These are phyloP conservation scores for Asterochloris erici DNA, from an alignment of 139 green algal genomes.

Conservation along the genomic window DNA sequence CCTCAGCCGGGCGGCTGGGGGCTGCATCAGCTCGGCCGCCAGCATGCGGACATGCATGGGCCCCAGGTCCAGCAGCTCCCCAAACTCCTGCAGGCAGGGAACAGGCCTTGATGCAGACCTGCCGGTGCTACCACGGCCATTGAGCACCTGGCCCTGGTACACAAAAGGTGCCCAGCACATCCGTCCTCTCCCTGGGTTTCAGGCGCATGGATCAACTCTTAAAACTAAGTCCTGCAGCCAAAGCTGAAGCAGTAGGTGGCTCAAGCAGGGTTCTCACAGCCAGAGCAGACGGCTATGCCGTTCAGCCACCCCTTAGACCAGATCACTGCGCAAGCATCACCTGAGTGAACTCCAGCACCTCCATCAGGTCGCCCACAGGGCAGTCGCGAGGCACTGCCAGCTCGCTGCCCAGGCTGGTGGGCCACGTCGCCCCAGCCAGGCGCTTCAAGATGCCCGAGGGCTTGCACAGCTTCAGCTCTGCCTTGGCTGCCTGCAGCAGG, in stretches of 20 bases:
- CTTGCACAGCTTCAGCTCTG: slow-evolving; percentile 16
- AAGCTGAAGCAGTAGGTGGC: no score
- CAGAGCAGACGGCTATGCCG: no score
- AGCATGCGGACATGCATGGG: background rate
- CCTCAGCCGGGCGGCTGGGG: no score
- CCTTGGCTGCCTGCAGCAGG: slow-evolving; percentile 10
- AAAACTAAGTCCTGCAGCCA: no score
- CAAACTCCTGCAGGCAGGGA: background rate
- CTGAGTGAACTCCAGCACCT: slow-evolving; percentile 44
- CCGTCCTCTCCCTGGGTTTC: no score
- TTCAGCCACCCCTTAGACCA: background rate
- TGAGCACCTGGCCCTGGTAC: no score
- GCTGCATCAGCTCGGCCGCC: slow-evolving; percentile 34
- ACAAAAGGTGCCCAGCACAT: no score
- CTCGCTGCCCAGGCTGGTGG: background rate
- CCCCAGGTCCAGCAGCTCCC: slow-evolving; percentile 16
- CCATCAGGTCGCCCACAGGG: slow-evolving; percentile 25
- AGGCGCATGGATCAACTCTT: no score
- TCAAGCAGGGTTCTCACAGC: no score
- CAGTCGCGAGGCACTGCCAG: slow-evolving; percentile 19
- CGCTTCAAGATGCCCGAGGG: background rate
- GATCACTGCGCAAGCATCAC: background rate
- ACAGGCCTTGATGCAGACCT: no score
- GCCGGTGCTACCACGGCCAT: no score
- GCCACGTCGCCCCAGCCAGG: background rate